A percentile compares a stretch with the other conserved stretches of the same genome.
These are phyloP conservation scores for Monosporozyma aerobia DNA, from an alignment of 805 yeast genomes.

Conservation along the genomic window DNA sequence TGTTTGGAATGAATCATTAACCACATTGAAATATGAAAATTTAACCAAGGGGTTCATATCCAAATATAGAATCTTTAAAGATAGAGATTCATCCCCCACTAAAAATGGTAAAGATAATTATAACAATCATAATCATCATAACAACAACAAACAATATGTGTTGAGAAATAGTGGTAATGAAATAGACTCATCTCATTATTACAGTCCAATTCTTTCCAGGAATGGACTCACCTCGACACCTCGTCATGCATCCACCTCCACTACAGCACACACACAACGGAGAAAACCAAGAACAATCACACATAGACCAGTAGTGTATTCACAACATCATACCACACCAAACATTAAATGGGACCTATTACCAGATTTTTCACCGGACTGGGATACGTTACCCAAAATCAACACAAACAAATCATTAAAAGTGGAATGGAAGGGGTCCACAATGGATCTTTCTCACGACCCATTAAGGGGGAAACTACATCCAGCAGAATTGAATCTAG, in stretches of 20 bases:
- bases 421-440: conserved; percentile 96
- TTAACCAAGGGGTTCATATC: conserved; percentile 16
- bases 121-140: background rate
- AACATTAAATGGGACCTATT: conserved; percentile 54
- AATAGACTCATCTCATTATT: background rate
- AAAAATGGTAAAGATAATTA: background rate
- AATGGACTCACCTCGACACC: background rate
- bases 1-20: conserved; percentile 13
- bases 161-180: background rate
- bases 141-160: background rate
- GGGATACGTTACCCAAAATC: conserved; percentile 46
- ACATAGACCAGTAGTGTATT: background rate
- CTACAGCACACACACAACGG: background rate
- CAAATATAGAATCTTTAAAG: conserved; percentile 16
- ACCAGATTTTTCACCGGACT: conserved; percentile 71
- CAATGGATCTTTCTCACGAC: conserved; percentile 78
- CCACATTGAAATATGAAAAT: conserved; percentile 12
- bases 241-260: background rate
- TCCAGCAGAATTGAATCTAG: conserved; percentile 81
- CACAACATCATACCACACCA: conserved; percentile 10
- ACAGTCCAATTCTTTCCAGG: conserved; percentile 2
- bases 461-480: conserved; percentile 65
- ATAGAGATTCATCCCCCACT: background rate
- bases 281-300: conserved; percentile 11
- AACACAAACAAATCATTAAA: conserved; percentile 59